These are phyloP conservation scores for Backusella tarrabulga DNA, from an alignment of 192 early-diverging fungal species.

Conservation along the genomic window DNA sequence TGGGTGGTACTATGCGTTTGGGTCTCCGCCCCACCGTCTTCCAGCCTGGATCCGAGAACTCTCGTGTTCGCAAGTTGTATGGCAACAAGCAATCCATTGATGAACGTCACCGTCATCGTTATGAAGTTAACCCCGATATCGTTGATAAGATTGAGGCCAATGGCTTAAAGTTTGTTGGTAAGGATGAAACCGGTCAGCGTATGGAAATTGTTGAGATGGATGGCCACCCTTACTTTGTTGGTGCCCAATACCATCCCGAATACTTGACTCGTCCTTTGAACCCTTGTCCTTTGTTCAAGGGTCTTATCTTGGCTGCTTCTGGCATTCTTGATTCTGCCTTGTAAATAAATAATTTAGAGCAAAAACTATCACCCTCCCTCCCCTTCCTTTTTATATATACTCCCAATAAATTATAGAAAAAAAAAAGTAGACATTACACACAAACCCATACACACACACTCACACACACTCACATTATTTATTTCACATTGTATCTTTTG, in stretches of 20 bases:
- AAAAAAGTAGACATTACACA: neutral
- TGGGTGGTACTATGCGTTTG: conserved; percentile 98
- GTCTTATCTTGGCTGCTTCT: conserved; percentile 85
- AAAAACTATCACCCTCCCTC: neutral
- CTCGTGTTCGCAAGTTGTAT: conserved; percentile 69
- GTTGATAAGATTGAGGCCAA: conserved; percentile 74
- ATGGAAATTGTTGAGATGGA: conserved; percentile 95
- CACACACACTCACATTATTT: neutral
- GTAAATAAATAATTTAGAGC: conserved; percentile 13
- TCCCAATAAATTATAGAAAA: neutral
- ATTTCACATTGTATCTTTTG: neutral
- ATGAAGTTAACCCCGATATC: conserved; percentile 94
- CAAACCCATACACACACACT: neutral
- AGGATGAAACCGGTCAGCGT: conserved; percentile 92
- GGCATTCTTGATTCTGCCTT: conserved; percentile 58
- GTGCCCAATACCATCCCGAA: conserved; percentile 97
- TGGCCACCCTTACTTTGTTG: conserved; percentile 93
- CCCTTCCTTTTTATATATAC: conserved; percentile 6
- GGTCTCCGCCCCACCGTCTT: conserved; percentile 82
- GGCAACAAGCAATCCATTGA: conserved; percentile 52
- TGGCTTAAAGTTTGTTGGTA: conserved; percentile 88
- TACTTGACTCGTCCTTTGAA: conserved; percentile 92
- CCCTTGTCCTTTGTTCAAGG: conserved; percentile 90
- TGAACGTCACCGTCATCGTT: conserved; percentile 96
- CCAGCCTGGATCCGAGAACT: conserved; percentile 61